A percentile compares a stretch with the other conserved stretches of the same genome.
These are phyloP conservation scores for Parietichytrium sp. DNA, from an alignment of 108 stramenopile genomes.

Conservation along the genomic window DNA sequence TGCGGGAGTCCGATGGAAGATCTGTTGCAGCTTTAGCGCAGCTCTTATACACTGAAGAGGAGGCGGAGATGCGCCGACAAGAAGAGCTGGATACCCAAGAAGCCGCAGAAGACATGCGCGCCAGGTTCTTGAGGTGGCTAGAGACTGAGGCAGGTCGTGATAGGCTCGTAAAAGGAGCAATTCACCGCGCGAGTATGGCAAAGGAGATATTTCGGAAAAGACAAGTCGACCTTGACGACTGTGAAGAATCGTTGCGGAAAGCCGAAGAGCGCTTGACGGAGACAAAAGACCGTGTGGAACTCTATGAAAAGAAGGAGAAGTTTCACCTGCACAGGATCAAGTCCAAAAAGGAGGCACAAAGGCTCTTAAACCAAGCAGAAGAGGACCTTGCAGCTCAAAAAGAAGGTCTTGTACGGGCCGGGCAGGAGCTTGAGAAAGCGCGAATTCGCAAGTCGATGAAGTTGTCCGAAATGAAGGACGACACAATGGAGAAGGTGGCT, in stretches of 20 bases:
- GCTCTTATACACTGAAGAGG: constrained; percentile 8
- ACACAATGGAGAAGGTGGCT: neutral
- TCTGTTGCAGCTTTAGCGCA: neutral
- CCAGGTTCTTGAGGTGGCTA: neutral
- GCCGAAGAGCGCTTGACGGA: neutral
- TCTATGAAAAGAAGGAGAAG: neutral
- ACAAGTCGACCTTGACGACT: neutral
- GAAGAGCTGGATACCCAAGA: neutral
- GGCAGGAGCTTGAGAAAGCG: neutral
- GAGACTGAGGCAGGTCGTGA: neutral
- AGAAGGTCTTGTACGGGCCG: neutral
- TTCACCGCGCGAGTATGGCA: neutral
- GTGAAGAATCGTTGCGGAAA: neutral
- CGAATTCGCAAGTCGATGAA: neutral
- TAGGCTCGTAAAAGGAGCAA: neutral
- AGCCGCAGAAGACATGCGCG: neutral
- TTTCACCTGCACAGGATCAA: neutral
- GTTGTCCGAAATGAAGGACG: neutral
- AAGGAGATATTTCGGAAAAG: neutral
- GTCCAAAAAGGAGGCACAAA: neutral
- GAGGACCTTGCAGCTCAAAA: neutral
- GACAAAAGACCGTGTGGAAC: neutral
- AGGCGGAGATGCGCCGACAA: neutral
- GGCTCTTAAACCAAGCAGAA: neutral
- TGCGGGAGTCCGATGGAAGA: too few relatives aligned